These are phyloP conservation scores for Gymnopilus junonius DNA, from an alignment of 768 basidiomycete genomes.

Conservation along the genomic window DNA sequence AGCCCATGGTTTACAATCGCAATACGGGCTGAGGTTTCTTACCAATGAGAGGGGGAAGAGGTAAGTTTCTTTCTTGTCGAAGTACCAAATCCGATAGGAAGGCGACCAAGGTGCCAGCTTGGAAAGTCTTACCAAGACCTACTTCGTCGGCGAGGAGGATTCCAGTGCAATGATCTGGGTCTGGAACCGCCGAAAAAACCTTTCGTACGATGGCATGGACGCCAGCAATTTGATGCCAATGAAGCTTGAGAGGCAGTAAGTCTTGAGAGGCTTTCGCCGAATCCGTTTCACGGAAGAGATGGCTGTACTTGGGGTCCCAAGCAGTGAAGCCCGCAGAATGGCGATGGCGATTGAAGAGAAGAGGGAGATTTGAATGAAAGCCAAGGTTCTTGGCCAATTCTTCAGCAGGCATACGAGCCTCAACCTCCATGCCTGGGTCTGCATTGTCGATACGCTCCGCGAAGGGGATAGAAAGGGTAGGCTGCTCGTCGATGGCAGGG, in stretches of 20 bases:
- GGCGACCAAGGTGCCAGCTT: conserved; percentile 20
- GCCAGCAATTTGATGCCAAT: conserved; percentile 30
- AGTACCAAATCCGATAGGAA: conserved; percentile 17
- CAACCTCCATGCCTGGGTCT: conserved; percentile 27
- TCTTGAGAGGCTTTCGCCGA: background rate
- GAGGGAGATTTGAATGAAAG: conserved; percentile 15
- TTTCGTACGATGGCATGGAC: conserved; percentile 18
- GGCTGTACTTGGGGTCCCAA: conserved; percentile 21
- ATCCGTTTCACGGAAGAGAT: conserved; percentile 15
- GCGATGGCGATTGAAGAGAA: conserved; percentile 20
- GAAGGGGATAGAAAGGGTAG: background rate
- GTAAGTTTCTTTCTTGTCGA: background rate
- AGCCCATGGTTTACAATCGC: background rate
- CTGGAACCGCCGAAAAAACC: conserved; percentile 1
- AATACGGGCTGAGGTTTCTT: background rate
- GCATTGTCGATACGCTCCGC: background rate
- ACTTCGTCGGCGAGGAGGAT: conserved; percentile 22
- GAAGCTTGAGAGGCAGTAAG: conserved; percentile 8
- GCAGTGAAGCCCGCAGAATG: conserved; percentile 17
- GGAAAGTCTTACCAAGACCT: conserved; percentile 35
- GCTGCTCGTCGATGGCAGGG: background rate
- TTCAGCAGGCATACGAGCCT: conserved; percentile 7
- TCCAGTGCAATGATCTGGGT: background rate
- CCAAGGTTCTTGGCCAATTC: conserved; percentile 15
- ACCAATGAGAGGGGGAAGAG: conserved; percentile 28